Percentiles rank a stretch among this genome's conserved stretches.
Evolutionary conservation across 1,139 yeast species (phyloP).

Genomic region (Ashbya aceris): DNA sequence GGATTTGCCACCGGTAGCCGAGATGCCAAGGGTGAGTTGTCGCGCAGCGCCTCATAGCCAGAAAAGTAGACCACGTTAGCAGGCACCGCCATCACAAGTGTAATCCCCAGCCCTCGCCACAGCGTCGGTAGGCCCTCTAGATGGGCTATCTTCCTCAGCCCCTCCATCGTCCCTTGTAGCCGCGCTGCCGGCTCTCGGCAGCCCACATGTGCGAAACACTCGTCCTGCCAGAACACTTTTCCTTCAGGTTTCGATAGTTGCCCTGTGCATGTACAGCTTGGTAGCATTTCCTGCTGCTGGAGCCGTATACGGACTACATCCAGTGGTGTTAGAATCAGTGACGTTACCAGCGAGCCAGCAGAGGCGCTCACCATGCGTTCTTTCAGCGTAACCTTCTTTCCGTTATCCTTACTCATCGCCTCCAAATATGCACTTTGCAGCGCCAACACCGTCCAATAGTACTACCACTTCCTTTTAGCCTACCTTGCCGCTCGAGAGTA

Average conservation of each 20-base stretch:
- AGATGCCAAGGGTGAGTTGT: slow-evolving; percentile 51
- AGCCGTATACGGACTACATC: slow-evolving; percentile 86
- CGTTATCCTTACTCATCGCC: not conserved
- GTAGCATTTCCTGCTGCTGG: slow-evolving; percentile 76
- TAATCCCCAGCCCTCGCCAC: slow-evolving; percentile 84
- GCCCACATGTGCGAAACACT: slow-evolving; percentile 26
- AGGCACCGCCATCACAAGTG: slow-evolving; percentile 84
- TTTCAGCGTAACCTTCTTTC: slow-evolving; percentile 12
- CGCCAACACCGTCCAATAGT: too few relatives aligned
- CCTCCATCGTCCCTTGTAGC: slow-evolving; percentile 58
- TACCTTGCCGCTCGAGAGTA: too few relatives aligned
- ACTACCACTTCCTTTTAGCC: too few relatives aligned
- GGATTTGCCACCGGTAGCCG: slow-evolving; percentile 53
- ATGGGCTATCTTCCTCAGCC: slow-evolving; percentile 52
- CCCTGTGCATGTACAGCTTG: slow-evolving; percentile 28
- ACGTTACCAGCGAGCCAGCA: slow-evolving; percentile 81
- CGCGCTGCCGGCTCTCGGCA: slow-evolving; percentile 23
- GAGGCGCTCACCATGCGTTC: slow-evolving; percentile 84
- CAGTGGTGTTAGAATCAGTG: slow-evolving; percentile 81
- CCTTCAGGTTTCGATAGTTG: slow-evolving; percentile 13
- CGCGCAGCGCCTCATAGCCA: slow-evolving; percentile 82
- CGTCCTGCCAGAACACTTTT: slow-evolving; percentile 36
- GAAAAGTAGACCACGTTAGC: slow-evolving; percentile 89
- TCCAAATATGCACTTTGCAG: too few relatives aligned
- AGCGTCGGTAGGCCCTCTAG: slow-evolving; percentile 70